A percentile compares a stretch with the other conserved stretches of the same genome.
Evolutionary conservation across 768 basidiomycete genomes (phyloP).

Genomic region (Pulveroboletus sp.): DNA sequence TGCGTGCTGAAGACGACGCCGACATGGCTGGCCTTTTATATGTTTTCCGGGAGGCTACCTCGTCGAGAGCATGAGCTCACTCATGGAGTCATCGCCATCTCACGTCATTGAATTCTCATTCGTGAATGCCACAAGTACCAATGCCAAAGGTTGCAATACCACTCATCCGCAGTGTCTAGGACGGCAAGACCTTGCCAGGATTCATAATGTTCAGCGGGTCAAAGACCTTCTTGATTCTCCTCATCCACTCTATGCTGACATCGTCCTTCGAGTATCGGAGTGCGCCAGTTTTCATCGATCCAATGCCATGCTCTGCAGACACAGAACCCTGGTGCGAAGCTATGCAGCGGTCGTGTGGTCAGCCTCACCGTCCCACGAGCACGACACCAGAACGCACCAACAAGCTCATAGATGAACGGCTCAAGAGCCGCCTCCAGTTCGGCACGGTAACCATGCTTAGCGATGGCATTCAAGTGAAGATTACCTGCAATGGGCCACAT

Average conservation of each 20-base stretch:
- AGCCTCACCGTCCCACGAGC: not conserved
- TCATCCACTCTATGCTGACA: constrained; percentile 84
- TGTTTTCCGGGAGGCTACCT: constrained; percentile 10
- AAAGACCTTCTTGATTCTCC: constrained; percentile 80
- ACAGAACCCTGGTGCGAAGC: constrained; percentile 83
- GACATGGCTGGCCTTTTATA: constrained; percentile 1
- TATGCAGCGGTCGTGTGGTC: constrained; percentile 24
- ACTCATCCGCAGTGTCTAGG: not conserved
- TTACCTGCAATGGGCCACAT: constrained; percentile 54
- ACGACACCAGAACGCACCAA: constrained; percentile 45
- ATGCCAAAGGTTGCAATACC: too few relatives aligned
- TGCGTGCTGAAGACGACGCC: not conserved
- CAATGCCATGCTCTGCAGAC: constrained; percentile 96
- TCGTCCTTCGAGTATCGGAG: constrained; percentile 81
- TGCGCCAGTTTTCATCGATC: constrained; percentile 90
- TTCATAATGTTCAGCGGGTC: constrained; percentile 93
- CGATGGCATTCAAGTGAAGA: constrained; percentile 87
- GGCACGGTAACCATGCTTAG: constrained; percentile 64
- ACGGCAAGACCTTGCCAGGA: constrained; percentile 71
- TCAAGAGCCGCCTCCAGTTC: constrained; percentile 87
- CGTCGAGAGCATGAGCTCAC: constrained; percentile 8
- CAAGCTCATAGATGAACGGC: constrained; percentile 92
- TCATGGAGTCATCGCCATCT: constrained; percentile 1
- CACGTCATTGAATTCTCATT: too few relatives aligned
- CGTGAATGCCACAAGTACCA: too few relatives aligned